phyloP scores from a whole-genome alignment of 345 rosid species.

The Citrus maxima region DNA sequence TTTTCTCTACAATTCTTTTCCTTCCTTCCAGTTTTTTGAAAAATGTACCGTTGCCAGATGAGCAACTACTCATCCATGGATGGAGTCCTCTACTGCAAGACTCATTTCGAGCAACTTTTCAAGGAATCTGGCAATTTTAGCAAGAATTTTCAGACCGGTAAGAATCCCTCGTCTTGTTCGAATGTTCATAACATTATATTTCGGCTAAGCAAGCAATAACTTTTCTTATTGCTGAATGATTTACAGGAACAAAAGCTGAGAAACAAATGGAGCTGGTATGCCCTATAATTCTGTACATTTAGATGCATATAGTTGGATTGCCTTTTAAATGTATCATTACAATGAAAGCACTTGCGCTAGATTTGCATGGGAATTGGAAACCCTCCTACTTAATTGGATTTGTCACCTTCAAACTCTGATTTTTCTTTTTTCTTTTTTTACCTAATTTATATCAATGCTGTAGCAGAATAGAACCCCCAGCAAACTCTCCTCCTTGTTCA shows the following conservation, averaged over 20 bases:
- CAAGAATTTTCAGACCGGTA: constrained; percentile 86
- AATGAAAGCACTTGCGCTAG: background rate
- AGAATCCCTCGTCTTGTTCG: background rate
- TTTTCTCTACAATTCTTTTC: background rate
- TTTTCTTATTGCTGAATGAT: background rate
- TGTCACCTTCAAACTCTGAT: background rate
- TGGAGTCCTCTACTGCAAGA: constrained; percentile 92
- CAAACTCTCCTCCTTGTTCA: constrained; percentile 81
- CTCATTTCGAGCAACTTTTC: constrained; percentile 97
- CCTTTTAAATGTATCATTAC: background rate
- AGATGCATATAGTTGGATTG: background rate
- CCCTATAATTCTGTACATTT: background rate
- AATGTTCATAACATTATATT: background rate
- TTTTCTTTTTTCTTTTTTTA: background rate
- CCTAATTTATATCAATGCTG: background rate
- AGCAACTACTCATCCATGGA: constrained; percentile 99
- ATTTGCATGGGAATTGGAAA: background rate
- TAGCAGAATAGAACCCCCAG: constrained; percentile 70
- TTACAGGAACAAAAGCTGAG: constrained; percentile 47
- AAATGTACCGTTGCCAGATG: constrained; percentile 44
- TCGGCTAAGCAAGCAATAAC: background rate
- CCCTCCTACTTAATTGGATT: background rate
- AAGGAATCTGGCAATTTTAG: constrained; percentile 99
- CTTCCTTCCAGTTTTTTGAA: background rate
- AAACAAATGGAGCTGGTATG: constrained; percentile 63